These are phyloP conservation scores for Hyphopichia homilentoma DNA, from an alignment of 805 yeast genomes.

Conservation along the genomic window DNA sequence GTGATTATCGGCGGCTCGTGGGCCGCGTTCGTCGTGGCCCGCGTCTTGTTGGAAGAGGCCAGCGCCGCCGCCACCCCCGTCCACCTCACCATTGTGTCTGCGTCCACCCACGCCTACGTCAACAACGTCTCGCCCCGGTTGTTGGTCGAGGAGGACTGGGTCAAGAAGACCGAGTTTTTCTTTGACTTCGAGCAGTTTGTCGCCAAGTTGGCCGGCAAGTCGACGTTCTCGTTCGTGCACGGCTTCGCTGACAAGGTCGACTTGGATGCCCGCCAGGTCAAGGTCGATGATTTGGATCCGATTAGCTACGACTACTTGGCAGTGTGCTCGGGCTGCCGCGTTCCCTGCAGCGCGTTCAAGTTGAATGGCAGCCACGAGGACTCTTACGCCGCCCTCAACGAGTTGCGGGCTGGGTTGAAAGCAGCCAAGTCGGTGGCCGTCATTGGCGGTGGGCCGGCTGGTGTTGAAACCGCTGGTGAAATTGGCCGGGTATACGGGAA, in stretches of 20 bases:
- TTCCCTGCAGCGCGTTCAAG: constrained; percentile 21
- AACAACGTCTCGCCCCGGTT: constrained; percentile 30
- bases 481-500: constrained; percentile 18
- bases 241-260: constrained; percentile 24
- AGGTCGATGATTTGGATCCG: no score
- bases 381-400: constrained; percentile 13
- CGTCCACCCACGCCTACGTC: constrained; percentile 20
- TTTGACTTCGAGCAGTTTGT: constrained; percentile 17
- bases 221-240: constrained; percentile 15
- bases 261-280: constrained; percentile 17
- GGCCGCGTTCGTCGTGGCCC: constrained; percentile 28
- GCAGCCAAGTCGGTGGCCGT: constrained; percentile 27
- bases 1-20: constrained; percentile 37
- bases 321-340: constrained; percentile 31
- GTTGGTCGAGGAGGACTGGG: constrained; percentile 19
- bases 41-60: constrained; percentile 10
- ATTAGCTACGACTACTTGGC: constrained; percentile 28
- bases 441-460: constrained; percentile 39
- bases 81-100: constrained; percentile 22
- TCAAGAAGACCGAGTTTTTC: constrained; percentile 13
- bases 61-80: constrained; percentile 7
- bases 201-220: constrained; percentile 10
- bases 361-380: constrained; percentile 14
- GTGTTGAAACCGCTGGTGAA: constrained; percentile 38
- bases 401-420: constrained; percentile 12